Evolutionary conservation across 2,329 filamentous ascomycete genomes (phyloP).

Genomic region (Didymella pomorum): DNA sequence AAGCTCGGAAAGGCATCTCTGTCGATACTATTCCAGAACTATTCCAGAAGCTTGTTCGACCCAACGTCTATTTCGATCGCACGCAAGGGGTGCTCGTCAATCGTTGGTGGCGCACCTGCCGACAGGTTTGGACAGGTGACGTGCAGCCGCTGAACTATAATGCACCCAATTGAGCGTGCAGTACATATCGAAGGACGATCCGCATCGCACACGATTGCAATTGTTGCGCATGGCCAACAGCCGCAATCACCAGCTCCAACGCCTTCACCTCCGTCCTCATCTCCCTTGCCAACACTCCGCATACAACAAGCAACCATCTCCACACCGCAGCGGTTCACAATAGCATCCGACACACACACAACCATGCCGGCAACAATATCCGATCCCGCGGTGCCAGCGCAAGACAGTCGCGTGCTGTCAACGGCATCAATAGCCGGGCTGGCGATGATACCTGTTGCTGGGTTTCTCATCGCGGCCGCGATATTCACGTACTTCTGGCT

Average conservation of each 20-base stretch:
- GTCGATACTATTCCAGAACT: not conserved
- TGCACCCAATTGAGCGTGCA: slow-evolving; percentile 6
- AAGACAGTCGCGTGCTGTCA: slow-evolving; percentile 15
- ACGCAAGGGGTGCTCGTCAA: slow-evolving; percentile 14
- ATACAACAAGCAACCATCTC: slow-evolving; percentile 22
- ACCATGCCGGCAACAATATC: slow-evolving; percentile 5
- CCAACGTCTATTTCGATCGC: slow-evolving; percentile 9
- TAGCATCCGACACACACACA: slow-evolving; percentile 1
- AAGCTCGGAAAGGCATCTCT: slow-evolving; percentile 2
- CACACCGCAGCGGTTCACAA: slow-evolving; percentile 14
- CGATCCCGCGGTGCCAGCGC: slow-evolving; percentile 3
- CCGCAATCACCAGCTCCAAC: not conserved
- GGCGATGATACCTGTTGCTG: slow-evolving; percentile 35
- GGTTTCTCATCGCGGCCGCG: slow-evolving; percentile 25
- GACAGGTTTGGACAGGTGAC: slow-evolving; percentile 19
- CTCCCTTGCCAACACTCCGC: slow-evolving; percentile 13
- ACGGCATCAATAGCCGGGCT: slow-evolving; percentile 32
- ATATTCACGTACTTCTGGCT: slow-evolving; percentile 32
- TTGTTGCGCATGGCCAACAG: slow-evolving; percentile 10
- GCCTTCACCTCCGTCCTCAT: not conserved
- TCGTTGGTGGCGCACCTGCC: slow-evolving; percentile 14
- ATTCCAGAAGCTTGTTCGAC: not conserved
- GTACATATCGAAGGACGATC: slow-evolving; percentile 20
- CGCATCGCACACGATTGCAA: slow-evolving; percentile 9
- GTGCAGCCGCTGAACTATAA: slow-evolving; percentile 5